These are phyloP conservation scores for Penicillium sp. DNA, from an alignment of 2,329 filamentous ascomycete species.

Conservation along the genomic window DNA sequence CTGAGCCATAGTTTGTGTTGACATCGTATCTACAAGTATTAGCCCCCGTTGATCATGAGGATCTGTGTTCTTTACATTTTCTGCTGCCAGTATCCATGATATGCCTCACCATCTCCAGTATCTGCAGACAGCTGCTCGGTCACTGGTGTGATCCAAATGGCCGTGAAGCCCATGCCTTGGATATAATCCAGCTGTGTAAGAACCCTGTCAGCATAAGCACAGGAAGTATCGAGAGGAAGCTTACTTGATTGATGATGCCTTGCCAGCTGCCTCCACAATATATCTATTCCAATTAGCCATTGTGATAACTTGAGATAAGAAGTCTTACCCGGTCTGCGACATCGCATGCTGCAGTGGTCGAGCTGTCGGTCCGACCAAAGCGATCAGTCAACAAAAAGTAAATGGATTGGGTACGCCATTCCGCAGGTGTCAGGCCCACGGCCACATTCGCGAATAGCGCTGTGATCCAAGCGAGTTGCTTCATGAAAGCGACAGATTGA, in stretches of 20 bases:
- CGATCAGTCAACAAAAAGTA: slow-evolving; percentile 50
- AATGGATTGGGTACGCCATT: slow-evolving; percentile 46
- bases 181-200: slow-evolving; percentile 49
- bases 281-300: slow-evolving; percentile 38
- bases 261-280: slow-evolving; percentile 51
- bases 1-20: slow-evolving; percentile 61
- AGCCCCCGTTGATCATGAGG: not conserved
- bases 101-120: slow-evolving; percentile 43
- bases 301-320: slow-evolving; percentile 42
- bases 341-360: slow-evolving; percentile 35
- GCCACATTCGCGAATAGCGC: not conserved
- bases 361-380: slow-evolving; percentile 42
- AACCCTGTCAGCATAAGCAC: not conserved
- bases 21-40: slow-evolving; percentile 43
- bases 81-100: slow-evolving; percentile 55
- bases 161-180: slow-evolving; percentile 49
- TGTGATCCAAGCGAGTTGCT: not conserved
- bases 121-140: slow-evolving; percentile 38
- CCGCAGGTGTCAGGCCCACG: slow-evolving; percentile 24
- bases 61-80: slow-evolving; percentile 36
- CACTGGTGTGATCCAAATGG: slow-evolving; percentile 52
- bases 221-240: not conserved
- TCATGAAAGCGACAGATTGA: not conserved
- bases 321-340: slow-evolving; percentile 23
- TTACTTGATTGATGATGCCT: slow-evolving; percentile 43